Percentiles rank a stretch among this genome's conserved stretches.
Conservation (phyloP, 2,329 filamentous ascomycete genomes). For the Sphaceloma murrayae region DNA sequence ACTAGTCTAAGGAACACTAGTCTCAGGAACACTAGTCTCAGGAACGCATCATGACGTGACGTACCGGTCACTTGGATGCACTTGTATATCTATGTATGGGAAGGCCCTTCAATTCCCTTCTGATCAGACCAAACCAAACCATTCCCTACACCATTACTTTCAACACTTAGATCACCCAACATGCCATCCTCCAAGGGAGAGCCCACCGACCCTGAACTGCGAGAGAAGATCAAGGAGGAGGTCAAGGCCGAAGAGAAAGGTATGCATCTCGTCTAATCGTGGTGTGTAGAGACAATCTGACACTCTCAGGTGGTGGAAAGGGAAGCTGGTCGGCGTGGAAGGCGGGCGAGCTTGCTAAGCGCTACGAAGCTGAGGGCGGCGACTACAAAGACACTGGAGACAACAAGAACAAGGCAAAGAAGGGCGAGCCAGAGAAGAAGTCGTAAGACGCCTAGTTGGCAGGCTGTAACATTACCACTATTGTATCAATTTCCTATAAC, state of each 20-base stretch:
- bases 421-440: slow-evolving; percentile 29
- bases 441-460: background rate
- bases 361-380: slow-evolving; percentile 27
- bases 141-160: too few species aligned
- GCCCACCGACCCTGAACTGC: slow-evolving; percentile 27
- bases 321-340: slow-evolving; percentile 28
- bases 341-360: slow-evolving; percentile 25
- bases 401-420: slow-evolving; percentile 25
- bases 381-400: slow-evolving; percentile 27
- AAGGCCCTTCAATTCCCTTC: too few species aligned
- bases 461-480: too few species aligned
- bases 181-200: slow-evolving; percentile 29
- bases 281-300: background rate
- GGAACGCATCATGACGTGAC: too few species aligned
- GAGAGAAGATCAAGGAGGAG: slow-evolving; percentile 29
- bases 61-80: too few species aligned
- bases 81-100: too few species aligned
- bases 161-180: too few species aligned
- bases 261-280: too few species aligned
- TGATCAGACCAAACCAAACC: too few species aligned
- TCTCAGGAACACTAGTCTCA: too few species aligned
- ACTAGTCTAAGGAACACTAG: too few species aligned
- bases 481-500: too few species aligned
- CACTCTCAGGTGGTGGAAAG: slow-evolving; percentile 23
- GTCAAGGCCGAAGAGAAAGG: slow-evolving; percentile 28